A percentile compares a stretch with the other conserved stretches of the same genome.
Conservation (phyloP, 2,329 filamentous ascomycete genomes). For the Tolypocladium album region DNA sequence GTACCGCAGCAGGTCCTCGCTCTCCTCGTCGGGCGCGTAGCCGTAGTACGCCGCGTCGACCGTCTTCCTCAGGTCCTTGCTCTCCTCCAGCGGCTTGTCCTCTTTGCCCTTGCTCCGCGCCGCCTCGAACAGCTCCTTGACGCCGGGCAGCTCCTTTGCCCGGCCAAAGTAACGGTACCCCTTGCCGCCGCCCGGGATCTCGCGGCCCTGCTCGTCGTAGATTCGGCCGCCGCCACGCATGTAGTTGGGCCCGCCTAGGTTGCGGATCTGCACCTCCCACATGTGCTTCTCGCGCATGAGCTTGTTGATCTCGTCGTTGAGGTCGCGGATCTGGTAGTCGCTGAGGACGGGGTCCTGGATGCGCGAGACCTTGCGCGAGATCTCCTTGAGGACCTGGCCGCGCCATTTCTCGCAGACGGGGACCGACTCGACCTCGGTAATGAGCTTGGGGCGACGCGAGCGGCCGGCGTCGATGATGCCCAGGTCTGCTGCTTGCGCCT, state of each 20-base stretch:
- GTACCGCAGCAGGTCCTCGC: conserved; percentile 68
- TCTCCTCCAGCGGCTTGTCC: conserved; percentile 51
- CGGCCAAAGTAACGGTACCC: conserved; percentile 93
- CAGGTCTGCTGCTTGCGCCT: conserved; percentile 89
- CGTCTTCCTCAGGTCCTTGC: conserved; percentile 59
- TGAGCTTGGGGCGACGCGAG: conserved; percentile 79
- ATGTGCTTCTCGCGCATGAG: conserved; percentile 98
- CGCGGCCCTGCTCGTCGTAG: conserved; percentile 63
- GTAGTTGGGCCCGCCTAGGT: conserved; percentile 94
- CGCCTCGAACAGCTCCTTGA: conserved; percentile 91
- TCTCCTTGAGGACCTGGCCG: conserved; percentile 92
- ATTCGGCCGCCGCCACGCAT: conserved; percentile 64
- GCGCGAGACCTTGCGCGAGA: conserved; percentile 89
- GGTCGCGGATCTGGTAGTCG: conserved; percentile 93
- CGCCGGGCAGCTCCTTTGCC: conserved; percentile 80
- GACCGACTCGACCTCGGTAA: conserved; percentile 77
- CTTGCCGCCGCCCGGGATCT: conserved; percentile 67
- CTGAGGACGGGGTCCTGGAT: conserved; percentile 88
- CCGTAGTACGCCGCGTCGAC: conserved; percentile 96
- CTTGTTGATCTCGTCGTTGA: conserved; percentile 99
- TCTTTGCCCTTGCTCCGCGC: conserved; percentile 46
- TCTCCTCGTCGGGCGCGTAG: conserved; percentile 87
- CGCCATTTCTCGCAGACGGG: conserved; percentile 95
- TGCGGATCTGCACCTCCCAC: conserved; percentile 96
- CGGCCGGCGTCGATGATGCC: conserved; percentile 92